Conservation (phyloP, 345 rosid species). For the Brassica napus region DNA sequence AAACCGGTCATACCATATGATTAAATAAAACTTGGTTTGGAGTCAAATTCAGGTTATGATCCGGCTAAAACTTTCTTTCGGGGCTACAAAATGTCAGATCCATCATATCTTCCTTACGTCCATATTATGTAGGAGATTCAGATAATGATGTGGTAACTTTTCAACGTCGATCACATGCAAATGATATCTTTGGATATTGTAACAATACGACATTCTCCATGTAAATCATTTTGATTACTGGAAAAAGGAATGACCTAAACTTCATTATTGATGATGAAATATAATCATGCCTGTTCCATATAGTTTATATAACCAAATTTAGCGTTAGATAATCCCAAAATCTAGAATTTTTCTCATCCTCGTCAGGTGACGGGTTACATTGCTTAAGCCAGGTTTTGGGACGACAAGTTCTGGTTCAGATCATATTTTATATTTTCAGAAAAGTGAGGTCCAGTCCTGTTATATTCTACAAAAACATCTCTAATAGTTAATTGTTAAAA, state of each 20-base stretch:
- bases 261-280: neutral
- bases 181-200: neutral
- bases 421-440: neutral
- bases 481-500: neutral
- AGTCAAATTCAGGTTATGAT: neutral
- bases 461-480: neutral
- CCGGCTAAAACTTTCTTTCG: neutral
- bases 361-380: neutral
- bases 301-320: neutral
- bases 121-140: neutral
- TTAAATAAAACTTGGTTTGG: neutral
- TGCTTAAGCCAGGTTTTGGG: neutral
- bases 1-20: too few species aligned
- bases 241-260: neutral
- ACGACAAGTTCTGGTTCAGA: neutral
- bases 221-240: neutral
- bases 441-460: neutral
- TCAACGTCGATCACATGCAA: neutral
- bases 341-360: neutral
- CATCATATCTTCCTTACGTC: neutral
- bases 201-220: neutral
- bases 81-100: neutral
- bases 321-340: neutral
- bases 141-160: neutral
- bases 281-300: neutral